These are phyloP conservation scores for Neospora caninum DNA, from an alignment of 169 alveolate genomes.

Conservation along the genomic window DNA sequence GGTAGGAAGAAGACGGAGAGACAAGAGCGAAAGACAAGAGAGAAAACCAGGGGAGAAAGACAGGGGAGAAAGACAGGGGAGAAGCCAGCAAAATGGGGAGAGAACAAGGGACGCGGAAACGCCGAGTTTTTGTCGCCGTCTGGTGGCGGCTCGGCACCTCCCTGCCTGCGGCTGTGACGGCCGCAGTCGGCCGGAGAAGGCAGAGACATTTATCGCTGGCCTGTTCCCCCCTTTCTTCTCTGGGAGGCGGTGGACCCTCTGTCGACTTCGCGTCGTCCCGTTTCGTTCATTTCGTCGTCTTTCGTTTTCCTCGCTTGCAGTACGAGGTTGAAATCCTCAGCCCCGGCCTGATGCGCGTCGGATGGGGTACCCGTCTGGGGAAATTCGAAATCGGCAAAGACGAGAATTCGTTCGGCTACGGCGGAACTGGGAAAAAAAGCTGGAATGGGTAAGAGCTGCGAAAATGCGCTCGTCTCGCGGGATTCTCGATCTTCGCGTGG, in stretches of 20 bases:
- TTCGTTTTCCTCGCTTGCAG: neutral
- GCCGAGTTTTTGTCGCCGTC: neutral
- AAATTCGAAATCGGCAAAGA: constrained; percentile 58
- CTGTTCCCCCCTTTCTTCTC: neutral
- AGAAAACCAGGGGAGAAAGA: neutral
- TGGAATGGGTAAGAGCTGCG: constrained; percentile 62
- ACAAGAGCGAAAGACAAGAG: neutral
- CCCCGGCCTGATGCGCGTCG: constrained; percentile 57
- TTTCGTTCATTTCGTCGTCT: neutral
- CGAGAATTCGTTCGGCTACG: constrained; percentile 69
- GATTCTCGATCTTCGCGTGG: too few species aligned
- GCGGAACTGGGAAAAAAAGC: constrained; percentile 76
- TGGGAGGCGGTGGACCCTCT: neutral
- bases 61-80: neutral
- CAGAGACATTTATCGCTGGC: neutral
- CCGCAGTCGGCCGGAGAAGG: too few species aligned
- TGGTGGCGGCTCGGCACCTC: neutral
- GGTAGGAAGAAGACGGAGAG: neutral
- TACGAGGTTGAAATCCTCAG: neutral
- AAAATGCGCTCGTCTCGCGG: too few species aligned
- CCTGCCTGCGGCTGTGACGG: too few species aligned
- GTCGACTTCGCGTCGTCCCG: neutral
- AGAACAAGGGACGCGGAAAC: neutral
- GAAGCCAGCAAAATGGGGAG: neutral
- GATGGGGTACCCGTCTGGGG: constrained; percentile 48